phyloP scores from a whole-genome alignment of 495 filamentous ascomycete genomes.

The Geopyxis carbonaria region DNA sequence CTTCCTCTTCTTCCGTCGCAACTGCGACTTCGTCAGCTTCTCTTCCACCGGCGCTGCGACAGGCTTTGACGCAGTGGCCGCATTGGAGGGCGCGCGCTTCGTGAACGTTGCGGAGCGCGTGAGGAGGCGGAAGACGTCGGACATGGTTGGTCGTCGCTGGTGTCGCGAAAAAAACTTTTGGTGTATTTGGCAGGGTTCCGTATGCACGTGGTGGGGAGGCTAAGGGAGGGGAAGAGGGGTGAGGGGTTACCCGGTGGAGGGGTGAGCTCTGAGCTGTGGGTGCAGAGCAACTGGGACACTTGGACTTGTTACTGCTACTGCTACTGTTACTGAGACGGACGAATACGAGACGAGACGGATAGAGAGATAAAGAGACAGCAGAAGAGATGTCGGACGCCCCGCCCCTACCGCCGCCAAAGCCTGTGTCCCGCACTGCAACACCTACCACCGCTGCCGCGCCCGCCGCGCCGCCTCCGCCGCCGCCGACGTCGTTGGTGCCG shows the following conservation, averaged over 20 bases:
- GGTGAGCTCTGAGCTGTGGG: too few relatives aligned
- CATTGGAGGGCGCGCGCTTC: slow-evolving; percentile 26
- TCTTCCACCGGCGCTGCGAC: slow-evolving; percentile 25
- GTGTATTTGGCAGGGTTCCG: too few relatives aligned
- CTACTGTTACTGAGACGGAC: too few relatives aligned
- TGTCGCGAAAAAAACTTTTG: background rate
- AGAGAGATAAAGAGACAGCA: too few relatives aligned
- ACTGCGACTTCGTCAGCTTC: too few relatives aligned
- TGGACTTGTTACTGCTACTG: too few relatives aligned
- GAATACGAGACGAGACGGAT: too few relatives aligned
- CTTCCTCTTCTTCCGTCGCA: slow-evolving; percentile 16
- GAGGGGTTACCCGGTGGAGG: too few relatives aligned
- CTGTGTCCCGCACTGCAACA: slow-evolving; percentile 48
- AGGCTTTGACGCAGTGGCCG: slow-evolving; percentile 30
- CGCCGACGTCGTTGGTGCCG: slow-evolving; percentile 28
- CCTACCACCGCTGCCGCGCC: slow-evolving; percentile 32
- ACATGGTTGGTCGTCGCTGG: slow-evolving; percentile 8
- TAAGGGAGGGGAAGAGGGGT: too few relatives aligned
- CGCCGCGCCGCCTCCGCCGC: slow-evolving; percentile 25
- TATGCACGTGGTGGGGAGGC: too few relatives aligned
- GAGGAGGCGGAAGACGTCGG: slow-evolving; percentile 48
- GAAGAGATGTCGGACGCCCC: too few relatives aligned
- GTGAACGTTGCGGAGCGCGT: slow-evolving; percentile 41
- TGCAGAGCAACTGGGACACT: too few relatives aligned
- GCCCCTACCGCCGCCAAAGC: slow-evolving; percentile 57